Base-by-base conservation (phyloP, 768 basidiomycete species). In the Hemileccinum rubropunctum region DNA sequence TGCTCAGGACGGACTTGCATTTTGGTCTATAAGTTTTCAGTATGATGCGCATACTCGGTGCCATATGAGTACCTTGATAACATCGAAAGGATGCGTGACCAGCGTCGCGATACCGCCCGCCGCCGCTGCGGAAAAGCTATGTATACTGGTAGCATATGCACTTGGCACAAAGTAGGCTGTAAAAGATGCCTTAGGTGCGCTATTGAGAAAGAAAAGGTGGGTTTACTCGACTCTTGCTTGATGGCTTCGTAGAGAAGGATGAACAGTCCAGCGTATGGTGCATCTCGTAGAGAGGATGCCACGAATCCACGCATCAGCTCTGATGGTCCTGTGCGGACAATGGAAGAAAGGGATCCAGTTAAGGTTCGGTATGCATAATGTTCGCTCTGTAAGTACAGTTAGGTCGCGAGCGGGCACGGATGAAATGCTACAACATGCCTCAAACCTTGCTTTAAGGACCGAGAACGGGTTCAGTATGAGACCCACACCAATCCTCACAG, bases 251-350 rank as follows among this genome's bases (percentile, higher is more conserved):
- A 98, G 51, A 86, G 81, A 3, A 92, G 80, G 32, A 95, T 75
- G 59, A 94, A 98, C 6, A 97, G 68, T 3, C 94, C 95, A 1
- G 95, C 92, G 59, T 95, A 93, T 1, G 95, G 95, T 12, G 93
- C 95, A 66, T 98, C 95, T 41, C 95, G 81, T n/a, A 94, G 74
- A 2, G 93, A 88, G 1, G 92, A 91, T 1, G 93, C 90, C 20
- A 87, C 59, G 61, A 93, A 86, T 0, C 95, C 95, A 41, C 90
- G 86, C 61, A 94, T 81, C 26, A 95, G 73, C 55, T 91, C 92
- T 20, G 82, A 79, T 4, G 89, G 82, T 3, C 94, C 92, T 61
- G 77, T 76, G n/a, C 81, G 83, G 3, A 74, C 66, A 33, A 91
- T 77, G 9, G 82, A 76, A 5, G 71, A 39, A 33, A 91, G 65